These are phyloP conservation scores for Paramyrothecium sp. DNA, from an alignment of 2,329 filamentous ascomycete genomes.

Conservation along the genomic window DNA sequence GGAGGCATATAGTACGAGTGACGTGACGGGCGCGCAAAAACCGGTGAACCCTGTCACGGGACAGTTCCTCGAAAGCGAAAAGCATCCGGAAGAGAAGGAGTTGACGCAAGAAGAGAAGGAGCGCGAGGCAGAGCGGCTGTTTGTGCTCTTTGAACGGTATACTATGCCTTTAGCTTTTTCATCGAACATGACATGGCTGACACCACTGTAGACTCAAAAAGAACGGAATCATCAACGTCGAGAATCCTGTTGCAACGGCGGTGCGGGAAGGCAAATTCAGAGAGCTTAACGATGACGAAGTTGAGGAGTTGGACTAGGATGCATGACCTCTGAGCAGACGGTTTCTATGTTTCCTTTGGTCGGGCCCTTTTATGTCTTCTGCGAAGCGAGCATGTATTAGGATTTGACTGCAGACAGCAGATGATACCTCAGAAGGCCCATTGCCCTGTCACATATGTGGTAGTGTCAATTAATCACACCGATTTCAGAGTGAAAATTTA, in stretches of 20 bases:
- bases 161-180: not conserved
- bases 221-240: slow-evolving; percentile 73
- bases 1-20: slow-evolving; percentile 36
- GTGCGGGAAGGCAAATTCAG: slow-evolving; percentile 68
- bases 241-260: slow-evolving; percentile 75
- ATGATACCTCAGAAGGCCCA: too few relatives aligned
- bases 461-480: too few relatives aligned
- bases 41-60: slow-evolving; percentile 83
- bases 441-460: too few relatives aligned
- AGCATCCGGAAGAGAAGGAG: slow-evolving; percentile 55
- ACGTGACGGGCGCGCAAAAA: slow-evolving; percentile 27
- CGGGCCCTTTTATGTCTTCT: not conserved
- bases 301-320: slow-evolving; percentile 37
- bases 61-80: slow-evolving; percentile 72
- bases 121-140: slow-evolving; percentile 83
- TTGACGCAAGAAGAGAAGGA: slow-evolving; percentile 95
- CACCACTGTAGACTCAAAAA: slow-evolving; percentile 53
- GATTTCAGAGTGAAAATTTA: too few relatives aligned
- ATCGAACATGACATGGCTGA: slow-evolving; percentile 12
- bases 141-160: slow-evolving; percentile 86
- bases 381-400: not conserved
- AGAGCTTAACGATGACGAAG: slow-evolving; percentile 58
- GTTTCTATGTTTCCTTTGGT: not conserved
- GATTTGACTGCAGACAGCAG: too few relatives aligned
- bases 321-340: not conserved